Conservation (phyloP, 192 early-diverging fungal genomes). For the Cetraspora pellucida region DNA sequence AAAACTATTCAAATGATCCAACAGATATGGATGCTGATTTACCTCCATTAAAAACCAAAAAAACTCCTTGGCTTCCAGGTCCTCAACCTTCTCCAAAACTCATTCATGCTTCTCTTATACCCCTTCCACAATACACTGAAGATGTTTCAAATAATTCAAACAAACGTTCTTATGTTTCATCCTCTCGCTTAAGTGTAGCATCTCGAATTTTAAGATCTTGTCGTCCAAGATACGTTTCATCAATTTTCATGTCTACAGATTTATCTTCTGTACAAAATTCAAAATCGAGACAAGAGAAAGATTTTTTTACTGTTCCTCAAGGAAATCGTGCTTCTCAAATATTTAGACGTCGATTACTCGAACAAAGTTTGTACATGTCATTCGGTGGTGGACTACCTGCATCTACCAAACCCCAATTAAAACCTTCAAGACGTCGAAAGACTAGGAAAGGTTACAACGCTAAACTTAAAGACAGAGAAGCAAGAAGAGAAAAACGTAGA, state of each 20-base stretch:
- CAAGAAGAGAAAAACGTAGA: slow-evolving; percentile 30
- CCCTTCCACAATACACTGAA: not conserved
- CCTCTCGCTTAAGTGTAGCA: not conserved
- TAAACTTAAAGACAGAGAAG: slow-evolving; percentile 16
- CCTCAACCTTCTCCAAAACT: slow-evolving; percentile 2
- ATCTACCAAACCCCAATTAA: not conserved
- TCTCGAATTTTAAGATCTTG: slow-evolving; percentile 1
- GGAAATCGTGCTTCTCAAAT: slow-evolving; percentile 16
- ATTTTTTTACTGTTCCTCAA: not conserved
- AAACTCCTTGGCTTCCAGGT: not conserved
- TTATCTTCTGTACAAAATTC: not conserved
- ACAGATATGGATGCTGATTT: slow-evolving; percentile 22
- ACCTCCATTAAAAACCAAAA: not conserved
- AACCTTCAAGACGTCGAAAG: not conserved
- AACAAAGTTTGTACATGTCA: slow-evolving; percentile 17
- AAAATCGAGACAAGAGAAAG: not conserved
- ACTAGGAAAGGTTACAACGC: slow-evolving; percentile 29
- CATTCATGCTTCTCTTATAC: slow-evolving; percentile 13
- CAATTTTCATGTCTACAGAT: not conserved
- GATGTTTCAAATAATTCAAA: not conserved
- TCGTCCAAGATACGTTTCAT: not conserved
- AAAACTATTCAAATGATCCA: not conserved
- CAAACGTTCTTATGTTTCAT: too few relatives aligned
- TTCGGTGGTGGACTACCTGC: not conserved
- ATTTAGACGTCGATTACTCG: slow-evolving; percentile 12